Conservation (phyloP, 192 early-diverging fungal genomes). For the Linnemannia elongata region DNA sequence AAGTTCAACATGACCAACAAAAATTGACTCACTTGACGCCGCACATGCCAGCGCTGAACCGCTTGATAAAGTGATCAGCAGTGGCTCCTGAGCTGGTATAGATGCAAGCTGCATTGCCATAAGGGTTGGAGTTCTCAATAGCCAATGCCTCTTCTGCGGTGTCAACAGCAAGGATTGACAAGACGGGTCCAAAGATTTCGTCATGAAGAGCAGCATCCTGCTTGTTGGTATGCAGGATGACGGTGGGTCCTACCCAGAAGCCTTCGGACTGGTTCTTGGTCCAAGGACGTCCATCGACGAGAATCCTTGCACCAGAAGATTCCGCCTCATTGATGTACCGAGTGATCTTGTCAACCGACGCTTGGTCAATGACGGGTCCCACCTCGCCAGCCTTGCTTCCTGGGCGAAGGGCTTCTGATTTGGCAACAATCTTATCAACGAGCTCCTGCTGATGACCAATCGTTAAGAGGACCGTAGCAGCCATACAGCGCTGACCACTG, state of each 20-base stretch:
- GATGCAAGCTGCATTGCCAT: slow-evolving; percentile 82
- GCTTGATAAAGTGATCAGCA: slow-evolving; percentile 76
- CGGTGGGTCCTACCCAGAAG: slow-evolving; percentile 82
- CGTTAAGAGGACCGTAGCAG: slow-evolving; percentile 76
- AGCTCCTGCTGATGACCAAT: slow-evolving; percentile 79
- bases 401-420: slow-evolving; percentile 66
- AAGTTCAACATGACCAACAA: background rate
- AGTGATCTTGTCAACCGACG: slow-evolving; percentile 72
- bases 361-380: slow-evolving; percentile 83
- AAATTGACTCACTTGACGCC: slow-evolving; percentile 73
- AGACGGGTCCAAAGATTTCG: slow-evolving; percentile 89
- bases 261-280: slow-evolving; percentile 59
- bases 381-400: slow-evolving; percentile 68
- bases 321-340: slow-evolving; percentile 71
- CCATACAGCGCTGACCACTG: slow-evolving; percentile 86
- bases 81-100: slow-evolving; percentile 74
- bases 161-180: slow-evolving; percentile 72
- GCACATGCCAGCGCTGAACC: slow-evolving; percentile 84
- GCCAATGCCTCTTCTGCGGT: slow-evolving; percentile 74
- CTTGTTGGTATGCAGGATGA: slow-evolving; percentile 71
- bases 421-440: slow-evolving; percentile 71
- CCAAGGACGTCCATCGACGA: slow-evolving; percentile 78
- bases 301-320: slow-evolving; percentile 66
- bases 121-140: slow-evolving; percentile 79
- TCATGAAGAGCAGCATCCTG: slow-evolving; percentile 75